Evolutionary conservation across 495 filamentous ascomycete species (phyloP).

Genomic region (Penicillium cataractarum): DNA sequence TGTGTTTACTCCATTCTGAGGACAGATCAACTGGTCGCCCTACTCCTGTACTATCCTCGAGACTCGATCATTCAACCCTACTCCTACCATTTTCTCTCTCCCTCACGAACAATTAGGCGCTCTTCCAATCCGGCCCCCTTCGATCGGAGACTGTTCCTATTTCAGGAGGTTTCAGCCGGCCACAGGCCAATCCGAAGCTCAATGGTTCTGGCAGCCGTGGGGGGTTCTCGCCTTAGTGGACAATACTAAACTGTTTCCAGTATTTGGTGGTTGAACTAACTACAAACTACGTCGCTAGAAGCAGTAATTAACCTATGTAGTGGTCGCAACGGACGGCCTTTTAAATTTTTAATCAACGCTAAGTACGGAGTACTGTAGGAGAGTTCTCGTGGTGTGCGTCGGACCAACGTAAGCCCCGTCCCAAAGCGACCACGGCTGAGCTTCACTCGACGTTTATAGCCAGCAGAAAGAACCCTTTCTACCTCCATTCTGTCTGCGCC

Average conservation of each 20-base stretch:
- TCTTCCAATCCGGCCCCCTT: background rate
- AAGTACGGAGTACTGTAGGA: too few relatives aligned
- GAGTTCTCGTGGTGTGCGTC: too few relatives aligned
- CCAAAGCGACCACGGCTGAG: background rate
- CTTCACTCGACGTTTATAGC: background rate
- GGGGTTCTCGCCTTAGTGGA: background rate
- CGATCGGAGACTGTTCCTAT: background rate
- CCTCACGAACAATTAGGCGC: background rate
- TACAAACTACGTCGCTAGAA: background rate
- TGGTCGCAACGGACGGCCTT: too few relatives aligned
- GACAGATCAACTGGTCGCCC: background rate
- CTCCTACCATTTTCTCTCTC: background rate
- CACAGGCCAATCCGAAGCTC: background rate
- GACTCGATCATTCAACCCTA: background rate
- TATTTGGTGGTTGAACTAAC: background rate
- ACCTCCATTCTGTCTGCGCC: background rate
- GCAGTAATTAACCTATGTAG: background rate
- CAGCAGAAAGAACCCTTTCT: background rate
- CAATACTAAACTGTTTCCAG: background rate
- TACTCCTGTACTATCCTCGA: background rate
- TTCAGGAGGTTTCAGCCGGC: conserved; percentile 1
- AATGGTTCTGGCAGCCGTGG: background rate
- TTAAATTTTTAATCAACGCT: background rate
- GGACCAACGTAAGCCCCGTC: background rate
- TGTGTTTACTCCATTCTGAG: background rate